Evolutionary conservation across 139 green algal species (phyloP).

Genomic region (Tetraselmis striata): DNA sequence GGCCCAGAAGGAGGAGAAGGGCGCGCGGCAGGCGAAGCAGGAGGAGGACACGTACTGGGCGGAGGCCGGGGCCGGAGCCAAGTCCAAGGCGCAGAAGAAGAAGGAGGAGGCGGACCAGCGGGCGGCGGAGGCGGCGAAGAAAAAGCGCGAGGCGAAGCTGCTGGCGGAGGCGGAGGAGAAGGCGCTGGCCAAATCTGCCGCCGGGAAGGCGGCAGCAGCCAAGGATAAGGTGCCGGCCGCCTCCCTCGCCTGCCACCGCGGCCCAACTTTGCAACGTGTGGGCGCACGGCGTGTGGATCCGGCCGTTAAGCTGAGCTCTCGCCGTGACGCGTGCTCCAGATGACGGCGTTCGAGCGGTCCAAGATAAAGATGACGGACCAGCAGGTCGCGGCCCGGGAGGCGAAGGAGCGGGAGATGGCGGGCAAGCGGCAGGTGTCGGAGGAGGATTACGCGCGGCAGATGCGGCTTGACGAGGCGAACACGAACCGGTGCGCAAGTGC

Average conservation of each 20-base stretch:
- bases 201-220: constrained; percentile 30
- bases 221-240: constrained; percentile 21
- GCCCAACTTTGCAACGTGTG: no score
- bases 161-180: constrained; percentile 57
- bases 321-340: constrained; percentile 7
- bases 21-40: background rate
- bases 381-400: constrained; percentile 2
- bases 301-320: no score
- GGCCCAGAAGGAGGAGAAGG: constrained; percentile 25
- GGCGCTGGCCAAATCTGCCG: constrained; percentile 25
- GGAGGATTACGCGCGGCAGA: constrained; percentile 25
- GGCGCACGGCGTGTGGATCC: no score
- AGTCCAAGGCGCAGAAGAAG: constrained; percentile 46
- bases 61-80: constrained; percentile 30
- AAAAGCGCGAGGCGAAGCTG: constrained; percentile 55
- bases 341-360: constrained; percentile 21
- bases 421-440: constrained; percentile 29
- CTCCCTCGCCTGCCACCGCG: no score
- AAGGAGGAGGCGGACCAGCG: constrained; percentile 53
- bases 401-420: constrained; percentile 25
- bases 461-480: constrained; percentile 38
- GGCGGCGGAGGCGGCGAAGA: constrained; percentile 31
- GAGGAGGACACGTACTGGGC: constrained; percentile 26
- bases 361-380: constrained; percentile 13
- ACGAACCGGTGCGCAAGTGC: constrained; percentile 24